phyloP scores from a whole-genome alignment of 2,329 filamentous ascomycete species.

The Neurospora sp. region DNA sequence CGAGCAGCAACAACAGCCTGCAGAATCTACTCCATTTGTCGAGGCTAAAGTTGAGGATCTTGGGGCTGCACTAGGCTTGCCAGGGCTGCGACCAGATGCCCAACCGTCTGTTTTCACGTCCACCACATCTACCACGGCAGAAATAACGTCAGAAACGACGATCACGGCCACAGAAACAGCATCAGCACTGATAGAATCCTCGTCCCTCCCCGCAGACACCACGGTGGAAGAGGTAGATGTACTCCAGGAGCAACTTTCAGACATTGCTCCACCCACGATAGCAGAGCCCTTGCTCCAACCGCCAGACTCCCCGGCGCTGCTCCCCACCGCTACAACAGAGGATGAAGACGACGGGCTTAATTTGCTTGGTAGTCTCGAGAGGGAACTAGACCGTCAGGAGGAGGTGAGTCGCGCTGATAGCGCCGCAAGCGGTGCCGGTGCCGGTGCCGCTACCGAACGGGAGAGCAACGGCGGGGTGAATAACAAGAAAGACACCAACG shows the following conservation, averaged over 20 bases:
- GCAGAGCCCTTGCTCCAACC: conserved; percentile 4
- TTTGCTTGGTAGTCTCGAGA: conserved; percentile 35
- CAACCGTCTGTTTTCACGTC: background rate
- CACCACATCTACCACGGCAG: background rate
- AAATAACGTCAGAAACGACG: background rate
- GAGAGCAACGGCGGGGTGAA: background rate
- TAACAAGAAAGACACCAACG: background rate
- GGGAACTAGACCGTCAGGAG: conserved; percentile 33
- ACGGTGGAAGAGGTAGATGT: background rate
- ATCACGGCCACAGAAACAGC: background rate
- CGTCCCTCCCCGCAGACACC: background rate
- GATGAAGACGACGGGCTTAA: conserved; percentile 31
- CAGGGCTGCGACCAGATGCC: background rate
- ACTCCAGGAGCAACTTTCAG: background rate
- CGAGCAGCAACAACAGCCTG: background rate
- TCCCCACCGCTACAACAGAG: conserved; percentile 18
- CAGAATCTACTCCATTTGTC: background rate
- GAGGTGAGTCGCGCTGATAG: conserved; percentile 8
- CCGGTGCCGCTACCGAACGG: background rate
- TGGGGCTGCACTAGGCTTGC: background rate
- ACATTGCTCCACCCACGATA: background rate
- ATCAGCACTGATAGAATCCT: background rate
- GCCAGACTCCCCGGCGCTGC: conserved; percentile 11
- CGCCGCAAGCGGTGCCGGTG: background rate
- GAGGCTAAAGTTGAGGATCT: background rate